Evolutionary conservation across 352 stramenopile genomes (phyloP).

Genomic region (Blastocystis sp.): DNA sequence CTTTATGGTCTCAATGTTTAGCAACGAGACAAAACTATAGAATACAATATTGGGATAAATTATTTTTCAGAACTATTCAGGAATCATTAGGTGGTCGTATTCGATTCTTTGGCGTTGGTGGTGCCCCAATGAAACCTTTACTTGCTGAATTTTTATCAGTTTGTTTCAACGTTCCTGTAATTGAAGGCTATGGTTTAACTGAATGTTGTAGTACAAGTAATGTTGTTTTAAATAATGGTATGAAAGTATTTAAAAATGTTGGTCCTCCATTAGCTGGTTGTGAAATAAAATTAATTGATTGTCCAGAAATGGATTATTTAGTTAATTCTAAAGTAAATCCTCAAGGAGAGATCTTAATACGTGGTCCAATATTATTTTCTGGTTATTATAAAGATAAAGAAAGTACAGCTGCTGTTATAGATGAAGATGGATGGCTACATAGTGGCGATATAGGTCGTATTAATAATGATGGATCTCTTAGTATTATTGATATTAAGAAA

Average conservation of each 20-base stretch:
- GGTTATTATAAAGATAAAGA: conserved; percentile 83
- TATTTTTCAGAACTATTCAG: conserved; percentile 82
- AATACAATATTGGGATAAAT: conserved; percentile 66
- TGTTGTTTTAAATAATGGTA: conserved; percentile 49
- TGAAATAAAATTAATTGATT: conserved; percentile 50
- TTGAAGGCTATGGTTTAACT: conserved; percentile 81
- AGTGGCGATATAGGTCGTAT: conserved; percentile 82
- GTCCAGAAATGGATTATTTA: conserved; percentile 61
- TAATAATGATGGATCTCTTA: conserved; percentile 71
- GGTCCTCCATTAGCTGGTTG: conserved; percentile 48
- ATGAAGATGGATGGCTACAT: conserved; percentile 78
- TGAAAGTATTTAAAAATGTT: conserved; percentile 44
- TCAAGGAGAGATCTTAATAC: conserved; percentile 53
- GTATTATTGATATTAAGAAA: conserved; percentile 67
- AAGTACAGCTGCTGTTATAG: conserved; percentile 66
- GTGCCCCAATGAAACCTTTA: conserved; percentile 64
- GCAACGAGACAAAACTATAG: conserved; percentile 45
- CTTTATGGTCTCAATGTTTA: conserved; percentile 1
- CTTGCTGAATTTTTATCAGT: conserved; percentile 79
- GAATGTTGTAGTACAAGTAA: conserved; percentile 64
- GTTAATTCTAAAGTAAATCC: conserved; percentile 54
- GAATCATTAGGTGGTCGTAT: conserved; percentile 67
- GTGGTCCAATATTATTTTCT: conserved; percentile 57
- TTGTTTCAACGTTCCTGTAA: conserved; percentile 62
- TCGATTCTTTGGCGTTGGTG: conserved; percentile 68